Evolutionary conservation across 352 stramenopile genomes (phyloP), one percentile per base, ranked within the genome.

Genomic region (Achlya hypogyna): DNA sequence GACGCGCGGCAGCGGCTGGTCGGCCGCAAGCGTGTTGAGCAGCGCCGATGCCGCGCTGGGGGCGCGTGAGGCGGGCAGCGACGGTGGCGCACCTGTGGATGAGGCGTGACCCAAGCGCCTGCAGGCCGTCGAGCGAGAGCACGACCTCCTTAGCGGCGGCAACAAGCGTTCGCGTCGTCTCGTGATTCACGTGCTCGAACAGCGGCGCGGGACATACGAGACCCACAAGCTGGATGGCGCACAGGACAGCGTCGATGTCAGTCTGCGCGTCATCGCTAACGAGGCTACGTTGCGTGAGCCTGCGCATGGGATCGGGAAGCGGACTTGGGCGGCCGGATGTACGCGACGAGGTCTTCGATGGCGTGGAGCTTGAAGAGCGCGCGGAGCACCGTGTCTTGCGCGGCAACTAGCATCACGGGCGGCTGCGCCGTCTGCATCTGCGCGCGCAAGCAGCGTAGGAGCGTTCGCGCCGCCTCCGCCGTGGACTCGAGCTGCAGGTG

Each of bases 351-450:
- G 60, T 89, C 84, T 75, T 93, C 79, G 0, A 93, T 63, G 0
- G 76, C 79, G 28, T 93, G 84, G 22, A 89, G 69, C 1, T 83
- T 75, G 0, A 82, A 71, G 27, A 91, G 60, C 8, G 85, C 77
- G 10, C 88, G 80, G 28, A 79, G 87, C 40, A 89, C 75, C n/a
- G 87, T 69, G 0, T 78, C 79, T 51, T 88, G 84, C 0, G 82
- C 77, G 4, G 83, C 73, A 51, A 81, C 70, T 0, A 80, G 78
- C 0, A 91, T 73, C 27, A 72, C 75, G 6, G 45, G 25, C 1
- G 79, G 87, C 14, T 76, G 86, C 22, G 84, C 62, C 1, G 78
- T 82, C 5, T 78, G 76, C 27, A n/a, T 77, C 6, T 78, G 75
- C 71, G 80, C 89, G 18, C 78, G 63, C 6, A 77, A 71, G 6